Base-by-base conservation (phyloP, 1,284 basidiomycete species). In the Sparassis latifolia region DNA sequence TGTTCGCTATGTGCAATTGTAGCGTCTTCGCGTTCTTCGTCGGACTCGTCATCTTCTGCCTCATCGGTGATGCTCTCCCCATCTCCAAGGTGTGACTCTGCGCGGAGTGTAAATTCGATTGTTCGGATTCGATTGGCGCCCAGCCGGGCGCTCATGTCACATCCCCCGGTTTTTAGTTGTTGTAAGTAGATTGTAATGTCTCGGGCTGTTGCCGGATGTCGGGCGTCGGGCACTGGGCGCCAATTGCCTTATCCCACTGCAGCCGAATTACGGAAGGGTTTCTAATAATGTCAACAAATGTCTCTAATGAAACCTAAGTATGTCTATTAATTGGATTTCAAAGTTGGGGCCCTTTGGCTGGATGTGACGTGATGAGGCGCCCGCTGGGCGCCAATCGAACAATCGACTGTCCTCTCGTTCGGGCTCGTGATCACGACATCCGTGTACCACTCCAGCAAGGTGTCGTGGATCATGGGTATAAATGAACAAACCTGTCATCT, bases 51-150 rank as follows among this genome's bases (percentile, higher is more conserved):
- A 63, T 85, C 0, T 67, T 80, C 2, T 73, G 70, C 52, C 73
- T 89, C 46, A 66, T 84, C 33, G 72, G 83, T 84, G 54, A 76
- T 61, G 12, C 38, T 35, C n/a, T 45, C 33, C 35, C n/a, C 45
- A 43, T 32, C 28, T 10, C 10, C 2, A 29, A 33, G 20, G 33
- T n/a, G 48, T 41, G 28, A 32, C 28, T 43, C 40, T 27, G 51
- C 80, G 81, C 69, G 1, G 50, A 68, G n/a, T 85, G 86, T 29
- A 84, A 83, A 2, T 54, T 91, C 28, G 74, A 89, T 42, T 90
- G 90, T 35, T 86, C 82, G 0, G 89, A 92, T 62, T 88, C 92
- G 59, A 80, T 92, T 1, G 83, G 86, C 1, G 89, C 87, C 2
- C 89, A 81, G 2, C 64, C 84, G 86, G 60, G 86, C 84, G 32